A percentile compares a stretch with the other conserved stretches of the same genome.
These are phyloP conservation scores for Coniella lustricola DNA, from an alignment of 2,329 filamentous ascomycete species.

Conservation along the genomic window DNA sequence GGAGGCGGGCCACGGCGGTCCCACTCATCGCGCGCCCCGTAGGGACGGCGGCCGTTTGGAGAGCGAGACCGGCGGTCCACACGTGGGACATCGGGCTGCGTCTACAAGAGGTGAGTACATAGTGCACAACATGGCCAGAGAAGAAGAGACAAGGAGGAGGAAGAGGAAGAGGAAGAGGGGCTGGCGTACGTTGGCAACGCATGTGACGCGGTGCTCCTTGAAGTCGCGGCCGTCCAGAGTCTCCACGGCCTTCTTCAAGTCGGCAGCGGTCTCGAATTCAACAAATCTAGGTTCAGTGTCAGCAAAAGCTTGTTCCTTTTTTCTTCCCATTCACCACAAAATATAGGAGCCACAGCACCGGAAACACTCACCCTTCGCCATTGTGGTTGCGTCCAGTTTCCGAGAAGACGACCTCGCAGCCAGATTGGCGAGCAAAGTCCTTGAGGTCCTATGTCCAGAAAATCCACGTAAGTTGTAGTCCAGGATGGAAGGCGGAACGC, in stretches of 20 bases:
- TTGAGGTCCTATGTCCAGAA: constrained; percentile 88
- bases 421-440: constrained; percentile 96
- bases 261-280: constrained; percentile 89
- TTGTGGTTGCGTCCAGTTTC: constrained; percentile 90
- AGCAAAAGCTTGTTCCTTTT: too few relatives aligned
- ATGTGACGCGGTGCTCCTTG: constrained; percentile 81
- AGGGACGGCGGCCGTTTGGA: constrained; percentile 57
- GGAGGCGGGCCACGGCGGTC: constrained; percentile 71
- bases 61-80: constrained; percentile 76
- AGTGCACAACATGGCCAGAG: constrained; percentile 16
- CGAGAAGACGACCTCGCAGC: constrained; percentile 95
- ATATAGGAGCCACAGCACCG: background rate
- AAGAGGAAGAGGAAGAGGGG: too few relatives aligned
- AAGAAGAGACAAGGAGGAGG: too few relatives aligned
- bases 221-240: constrained; percentile 92
- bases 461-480: constrained; percentile 73
- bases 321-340: too few relatives aligned
- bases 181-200: constrained; percentile 72
- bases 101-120: constrained; percentile 38
- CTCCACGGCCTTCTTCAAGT: constrained; percentile 85
- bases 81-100: constrained; percentile 70
- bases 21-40: constrained; percentile 70
- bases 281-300: constrained; percentile 62
- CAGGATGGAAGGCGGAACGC: constrained; percentile 29
- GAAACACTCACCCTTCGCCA: constrained; percentile 70